Percentiles rank a stretch among this genome's conserved stretches.
Conservation (phyloP, 2,329 filamentous ascomycete species). For the Allantophomopsis cytisporea region DNA sequence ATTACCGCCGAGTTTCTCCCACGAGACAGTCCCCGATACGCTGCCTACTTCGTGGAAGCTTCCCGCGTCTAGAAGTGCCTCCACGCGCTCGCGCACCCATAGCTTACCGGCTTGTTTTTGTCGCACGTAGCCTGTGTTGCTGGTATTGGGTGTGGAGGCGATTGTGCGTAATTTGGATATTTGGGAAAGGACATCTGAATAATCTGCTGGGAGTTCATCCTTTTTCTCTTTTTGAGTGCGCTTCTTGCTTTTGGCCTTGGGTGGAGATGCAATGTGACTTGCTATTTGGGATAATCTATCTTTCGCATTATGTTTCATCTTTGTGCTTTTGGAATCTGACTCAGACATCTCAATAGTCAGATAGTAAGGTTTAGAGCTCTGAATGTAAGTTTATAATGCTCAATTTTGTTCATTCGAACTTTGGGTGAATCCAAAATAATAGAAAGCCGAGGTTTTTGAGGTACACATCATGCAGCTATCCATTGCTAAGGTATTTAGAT, state of each 20-base stretch:
- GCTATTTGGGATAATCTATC: conserved; percentile 17
- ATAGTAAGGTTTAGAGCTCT: no score
- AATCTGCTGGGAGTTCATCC: conserved; percentile 38
- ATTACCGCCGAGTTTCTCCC: conserved; percentile 31
- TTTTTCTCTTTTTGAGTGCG: conserved; percentile 16
- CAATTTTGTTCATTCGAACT: no score
- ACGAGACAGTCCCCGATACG: conserved; percentile 42
- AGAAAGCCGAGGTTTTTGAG: no score
- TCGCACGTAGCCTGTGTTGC: conserved; percentile 41
- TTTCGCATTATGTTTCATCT: conserved; percentile 15
- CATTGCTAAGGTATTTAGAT: no score
- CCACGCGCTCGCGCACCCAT: conserved; percentile 48
- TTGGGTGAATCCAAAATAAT: no score
- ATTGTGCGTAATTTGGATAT: conserved; percentile 34
- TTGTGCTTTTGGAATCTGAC: not conserved
- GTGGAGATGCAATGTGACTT: conserved; percentile 11
- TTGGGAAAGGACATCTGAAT: conserved; percentile 46
- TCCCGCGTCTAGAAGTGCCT: conserved; percentile 38
- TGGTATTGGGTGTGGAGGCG: conserved; percentile 37
- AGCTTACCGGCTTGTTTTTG: conserved; percentile 52
- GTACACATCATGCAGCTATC: no score
- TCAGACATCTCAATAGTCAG: no score
- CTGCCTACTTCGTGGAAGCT: conserved; percentile 47
- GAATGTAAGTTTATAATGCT: no score
- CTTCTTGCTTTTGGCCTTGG: conserved; percentile 14